Percentiles rank a stretch among this genome's conserved stretches.
Conservation (phyloP, 306 rosid species). For the Sindora glabra region DNA sequence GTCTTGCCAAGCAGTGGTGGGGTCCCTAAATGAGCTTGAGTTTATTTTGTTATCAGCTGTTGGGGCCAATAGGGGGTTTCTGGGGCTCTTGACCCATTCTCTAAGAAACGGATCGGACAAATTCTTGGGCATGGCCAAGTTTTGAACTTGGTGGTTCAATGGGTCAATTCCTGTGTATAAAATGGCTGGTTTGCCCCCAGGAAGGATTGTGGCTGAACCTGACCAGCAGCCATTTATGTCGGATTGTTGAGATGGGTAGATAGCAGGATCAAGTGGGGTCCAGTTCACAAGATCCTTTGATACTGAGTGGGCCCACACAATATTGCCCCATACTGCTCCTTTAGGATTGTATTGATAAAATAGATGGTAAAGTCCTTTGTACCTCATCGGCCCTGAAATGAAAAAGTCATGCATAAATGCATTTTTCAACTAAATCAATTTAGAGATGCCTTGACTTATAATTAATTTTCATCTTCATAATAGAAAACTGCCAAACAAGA, state of each 20-base stretch:
- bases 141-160: conserved; percentile 23
- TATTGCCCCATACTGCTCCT: conserved; percentile 73
- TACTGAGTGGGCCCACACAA: conserved; percentile 86
- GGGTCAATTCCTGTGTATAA: conserved; percentile 75
- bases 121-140: conserved; percentile 23
- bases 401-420: background rate
- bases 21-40: conserved; percentile 25
- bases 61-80: conserved; percentile 15
- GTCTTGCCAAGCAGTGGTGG: conserved; percentile 33
- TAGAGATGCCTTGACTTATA: background rate
- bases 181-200: conserved; percentile 51
- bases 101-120: conserved; percentile 27
- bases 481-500: background rate
- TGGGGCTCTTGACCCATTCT: conserved; percentile 26
- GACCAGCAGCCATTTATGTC: conserved; percentile 87
- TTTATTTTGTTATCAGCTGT: conserved; percentile 8
- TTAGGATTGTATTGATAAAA: conserved; percentile 56
- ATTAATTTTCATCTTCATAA: background rate
- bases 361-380: conserved; percentile 38
- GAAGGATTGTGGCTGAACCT: conserved; percentile 67
- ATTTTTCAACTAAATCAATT: background rate
- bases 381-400: conserved; percentile 33
- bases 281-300: conserved; percentile 77
- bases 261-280: conserved; percentile 58
- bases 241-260: conserved; percentile 48